phyloP scores from a whole-genome alignment of 1,284 basidiomycete genomes.

The Apiotrichum akiyoshidainum region DNA sequence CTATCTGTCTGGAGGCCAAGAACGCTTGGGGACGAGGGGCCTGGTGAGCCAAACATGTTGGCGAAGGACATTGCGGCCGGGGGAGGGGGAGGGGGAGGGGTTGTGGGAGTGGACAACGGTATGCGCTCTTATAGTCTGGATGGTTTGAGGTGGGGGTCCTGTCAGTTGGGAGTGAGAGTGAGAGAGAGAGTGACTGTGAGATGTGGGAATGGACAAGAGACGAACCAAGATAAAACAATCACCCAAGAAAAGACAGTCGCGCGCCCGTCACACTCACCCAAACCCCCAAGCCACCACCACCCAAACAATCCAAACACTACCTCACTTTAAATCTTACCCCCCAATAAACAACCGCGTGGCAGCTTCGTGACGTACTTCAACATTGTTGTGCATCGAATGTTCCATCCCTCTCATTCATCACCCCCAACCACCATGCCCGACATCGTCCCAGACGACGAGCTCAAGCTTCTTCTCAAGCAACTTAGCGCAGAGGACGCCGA shows the following conservation, averaged over 20 bases:
- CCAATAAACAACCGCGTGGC: too few species aligned
- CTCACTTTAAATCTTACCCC: too few species aligned
- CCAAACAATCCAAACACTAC: too few species aligned
- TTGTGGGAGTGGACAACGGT: neutral
- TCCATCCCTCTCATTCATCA: neutral
- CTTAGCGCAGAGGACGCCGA: slow-evolving; percentile 6
- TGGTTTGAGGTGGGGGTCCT: neutral
- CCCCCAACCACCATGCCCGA: neutral
- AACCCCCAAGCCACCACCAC: too few species aligned
- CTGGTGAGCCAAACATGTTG: neutral
- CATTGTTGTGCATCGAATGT: neutral
- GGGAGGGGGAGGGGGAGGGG: neutral
- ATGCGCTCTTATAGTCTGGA: neutral
- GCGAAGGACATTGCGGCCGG: neutral
- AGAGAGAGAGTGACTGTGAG: neutral
- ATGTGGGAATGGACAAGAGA: neutral
- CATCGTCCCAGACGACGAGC: slow-evolving; percentile 2
- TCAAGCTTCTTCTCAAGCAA: slow-evolving; percentile 13
- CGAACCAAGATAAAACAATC: neutral
- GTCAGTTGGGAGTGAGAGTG: neutral
- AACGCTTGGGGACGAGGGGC: neutral
- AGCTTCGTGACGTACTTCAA: neutral
- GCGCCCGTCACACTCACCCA: neutral
- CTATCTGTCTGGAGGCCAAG: neutral
- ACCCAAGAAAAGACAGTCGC: neutral